Evolutionary conservation across 257 asterid species (phyloP).

Genomic region (Ehretia macrophylla): DNA sequence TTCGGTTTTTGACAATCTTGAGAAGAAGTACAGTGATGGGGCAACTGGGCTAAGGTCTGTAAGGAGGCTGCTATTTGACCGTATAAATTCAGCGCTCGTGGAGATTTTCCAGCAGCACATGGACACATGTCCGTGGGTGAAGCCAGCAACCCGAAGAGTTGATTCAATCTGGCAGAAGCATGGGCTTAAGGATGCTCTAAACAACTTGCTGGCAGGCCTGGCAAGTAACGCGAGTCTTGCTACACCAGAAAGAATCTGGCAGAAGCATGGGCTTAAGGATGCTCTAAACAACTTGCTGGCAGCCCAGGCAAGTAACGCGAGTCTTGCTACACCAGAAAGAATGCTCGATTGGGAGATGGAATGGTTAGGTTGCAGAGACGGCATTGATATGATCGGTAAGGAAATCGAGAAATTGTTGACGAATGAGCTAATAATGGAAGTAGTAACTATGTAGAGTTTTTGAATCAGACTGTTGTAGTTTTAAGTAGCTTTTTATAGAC

Average conservation of each 20-base stretch:
- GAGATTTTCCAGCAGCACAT: conserved; percentile 38
- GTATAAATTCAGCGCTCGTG: conserved; percentile 43
- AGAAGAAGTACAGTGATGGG: conserved; percentile 42
- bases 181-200: conserved; percentile 39
- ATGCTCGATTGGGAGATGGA: conserved; percentile 50
- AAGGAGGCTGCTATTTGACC: conserved; percentile 66
- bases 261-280: conserved; percentile 31
- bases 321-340: conserved; percentile 25
- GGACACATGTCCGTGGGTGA: conserved; percentile 55
- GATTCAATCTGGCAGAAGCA: conserved; percentile 19
- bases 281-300: conserved; percentile 36
- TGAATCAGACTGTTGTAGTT: neutral
- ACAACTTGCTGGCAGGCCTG: conserved; percentile 26
- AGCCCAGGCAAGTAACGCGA: conserved; percentile 19
- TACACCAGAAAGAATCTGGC: conserved; percentile 28
- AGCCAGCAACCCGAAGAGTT: conserved; percentile 27
- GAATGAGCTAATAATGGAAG: conserved; percentile 50
- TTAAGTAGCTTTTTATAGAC: too few species aligned
- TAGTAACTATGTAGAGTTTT: conserved; percentile 19
- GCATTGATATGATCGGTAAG: conserved; percentile 46
- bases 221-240: conserved; percentile 23
- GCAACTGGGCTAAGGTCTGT: conserved; percentile 37
- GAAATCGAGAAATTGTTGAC: conserved; percentile 61
- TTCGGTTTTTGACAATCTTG: conserved; percentile 54
- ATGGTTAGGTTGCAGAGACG: conserved; percentile 47